Evolutionary conservation across 441 rosid species (phyloP), one percentile per base, ranked within the genome.

Genomic region (Bocquillonia castaneifolia): DNA sequence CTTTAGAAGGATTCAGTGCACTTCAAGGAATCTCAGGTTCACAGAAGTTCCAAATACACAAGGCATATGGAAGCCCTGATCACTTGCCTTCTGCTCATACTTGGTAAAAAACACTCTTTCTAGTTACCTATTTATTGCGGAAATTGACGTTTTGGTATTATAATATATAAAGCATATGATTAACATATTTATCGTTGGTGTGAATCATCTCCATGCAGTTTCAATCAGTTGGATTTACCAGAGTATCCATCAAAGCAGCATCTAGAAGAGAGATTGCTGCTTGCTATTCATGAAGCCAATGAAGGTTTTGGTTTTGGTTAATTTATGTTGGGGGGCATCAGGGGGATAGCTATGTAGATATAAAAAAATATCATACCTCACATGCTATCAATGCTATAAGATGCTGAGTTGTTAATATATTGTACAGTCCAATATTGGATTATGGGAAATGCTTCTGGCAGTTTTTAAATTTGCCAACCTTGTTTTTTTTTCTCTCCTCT

Each of bases 41-140:
- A 4, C 98, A 93, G 66, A 93, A 89, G 83, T 93, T 93, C 70
- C 98, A 93, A 81, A 93, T 93, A 80, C 98, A 93, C 91, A 93
- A 88, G 77, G 98, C 98, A 23, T 93, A 93, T 69, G 98, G 98
- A 74, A 89, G 96, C 73, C 72, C 84, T 17, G 90, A 85, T 78
- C 97, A 88, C 73, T 82, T 93, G 77, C 97, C 98, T 42, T 93
- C 98, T 15, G 98, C 98, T 48, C 98, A 93, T 77, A 93, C 98
- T 56, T 93, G 98, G 98, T 93, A 80, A 64, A 50, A 45, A 22
- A 45, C 50, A 12, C 47, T 29, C 32, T 55, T 37, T 51, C 14
- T 32, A 18, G 12, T 22, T 9, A 0, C 54, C 15, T 4, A 20
- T 68, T 26, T 29, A 7, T 3, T 26, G 5, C 10, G 6, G 26